Conservation (phyloP, 2,329 filamentous ascomycete species). For the Pseudocercospora crystallina region DNA sequence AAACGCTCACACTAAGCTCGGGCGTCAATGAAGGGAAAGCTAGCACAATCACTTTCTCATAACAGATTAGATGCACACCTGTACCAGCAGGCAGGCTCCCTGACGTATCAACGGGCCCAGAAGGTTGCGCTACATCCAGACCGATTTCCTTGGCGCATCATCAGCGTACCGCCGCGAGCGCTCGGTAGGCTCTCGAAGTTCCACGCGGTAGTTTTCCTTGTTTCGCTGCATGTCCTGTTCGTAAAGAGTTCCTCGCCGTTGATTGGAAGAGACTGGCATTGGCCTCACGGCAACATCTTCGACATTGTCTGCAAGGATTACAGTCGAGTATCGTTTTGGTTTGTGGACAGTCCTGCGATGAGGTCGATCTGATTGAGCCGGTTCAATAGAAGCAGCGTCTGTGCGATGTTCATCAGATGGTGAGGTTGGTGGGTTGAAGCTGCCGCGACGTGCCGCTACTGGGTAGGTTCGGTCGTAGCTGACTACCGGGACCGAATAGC, state of each 20-base stretch:
- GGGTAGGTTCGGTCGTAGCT: conserved; percentile 47
- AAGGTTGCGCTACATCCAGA: no score
- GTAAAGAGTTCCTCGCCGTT: conserved; percentile 17
- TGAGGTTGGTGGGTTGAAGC: neutral
- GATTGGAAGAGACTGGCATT: neutral
- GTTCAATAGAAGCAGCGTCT: conserved; percentile 1
- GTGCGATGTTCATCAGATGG: no score
- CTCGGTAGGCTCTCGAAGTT: conserved; percentile 18
- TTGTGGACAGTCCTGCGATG: conserved; percentile 15
- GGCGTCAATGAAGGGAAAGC: no score
- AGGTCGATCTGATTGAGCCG: conserved; percentile 9
- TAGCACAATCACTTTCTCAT: no score
- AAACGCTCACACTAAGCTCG: no score
- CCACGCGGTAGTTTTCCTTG: conserved; percentile 18
- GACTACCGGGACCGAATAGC: conserved; percentile 36
- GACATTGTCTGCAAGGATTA: conserved; percentile 15
- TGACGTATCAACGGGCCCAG: no score
- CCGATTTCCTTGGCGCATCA: no score
- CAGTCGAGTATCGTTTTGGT: conserved; percentile 20
- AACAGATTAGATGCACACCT: no score
- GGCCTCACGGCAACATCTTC: conserved; percentile 9
- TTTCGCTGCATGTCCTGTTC: conserved; percentile 17
- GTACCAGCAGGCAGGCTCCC: no score
- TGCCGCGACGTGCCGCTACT: conserved; percentile 37
- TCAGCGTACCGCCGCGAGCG: no score